Conservation (phyloP, 2,329 filamentous ascomycete species). For the Pseudogymnoascus sp. region DNA sequence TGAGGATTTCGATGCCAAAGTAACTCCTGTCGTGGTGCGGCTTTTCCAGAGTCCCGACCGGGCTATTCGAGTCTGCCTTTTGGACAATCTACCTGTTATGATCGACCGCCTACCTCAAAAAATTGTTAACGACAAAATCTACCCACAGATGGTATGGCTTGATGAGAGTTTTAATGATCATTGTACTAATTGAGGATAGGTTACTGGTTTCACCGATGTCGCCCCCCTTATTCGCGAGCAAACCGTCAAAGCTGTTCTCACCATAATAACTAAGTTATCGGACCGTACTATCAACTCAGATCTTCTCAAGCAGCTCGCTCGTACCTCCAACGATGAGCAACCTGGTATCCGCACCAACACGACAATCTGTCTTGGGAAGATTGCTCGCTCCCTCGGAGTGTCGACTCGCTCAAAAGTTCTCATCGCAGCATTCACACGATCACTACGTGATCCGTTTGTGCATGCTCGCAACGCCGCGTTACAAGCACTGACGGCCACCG, state of each 20-base stretch:
- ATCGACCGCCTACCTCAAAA: conserved; percentile 85
- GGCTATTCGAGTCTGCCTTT: conserved; percentile 79
- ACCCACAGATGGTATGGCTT: conserved; percentile 69
- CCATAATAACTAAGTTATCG: conserved; percentile 79
- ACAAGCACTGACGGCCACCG: conserved; percentile 75
- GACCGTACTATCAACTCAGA: conserved; percentile 93
- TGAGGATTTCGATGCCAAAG: conserved; percentile 78
- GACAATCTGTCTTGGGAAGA: conserved; percentile 93
- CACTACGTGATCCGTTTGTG: conserved; percentile 86
- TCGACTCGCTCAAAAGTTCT: conserved; percentile 81
- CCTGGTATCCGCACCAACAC: conserved; percentile 96
- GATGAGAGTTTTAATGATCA: neutral
- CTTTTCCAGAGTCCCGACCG: conserved; percentile 87
- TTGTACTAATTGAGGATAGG: conserved; percentile 34
- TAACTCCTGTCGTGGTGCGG: conserved; percentile 79
- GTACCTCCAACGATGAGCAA: conserved; percentile 95
- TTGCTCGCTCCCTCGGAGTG: conserved; percentile 76
- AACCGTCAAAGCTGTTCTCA: conserved; percentile 87
- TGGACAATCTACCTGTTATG: conserved; percentile 84
- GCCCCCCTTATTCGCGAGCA: conserved; percentile 91
- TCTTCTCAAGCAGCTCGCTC: conserved; percentile 79
- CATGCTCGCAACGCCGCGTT: conserved; percentile 87
- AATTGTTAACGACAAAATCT: conserved; percentile 91
- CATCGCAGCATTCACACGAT: conserved; percentile 82
- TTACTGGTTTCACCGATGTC: conserved; percentile 89